A percentile compares a stretch with the other conserved stretches of the same genome.
phyloP scores from a whole-genome alignment of 805 yeast species.

The Suhomyces sp. region DNA sequence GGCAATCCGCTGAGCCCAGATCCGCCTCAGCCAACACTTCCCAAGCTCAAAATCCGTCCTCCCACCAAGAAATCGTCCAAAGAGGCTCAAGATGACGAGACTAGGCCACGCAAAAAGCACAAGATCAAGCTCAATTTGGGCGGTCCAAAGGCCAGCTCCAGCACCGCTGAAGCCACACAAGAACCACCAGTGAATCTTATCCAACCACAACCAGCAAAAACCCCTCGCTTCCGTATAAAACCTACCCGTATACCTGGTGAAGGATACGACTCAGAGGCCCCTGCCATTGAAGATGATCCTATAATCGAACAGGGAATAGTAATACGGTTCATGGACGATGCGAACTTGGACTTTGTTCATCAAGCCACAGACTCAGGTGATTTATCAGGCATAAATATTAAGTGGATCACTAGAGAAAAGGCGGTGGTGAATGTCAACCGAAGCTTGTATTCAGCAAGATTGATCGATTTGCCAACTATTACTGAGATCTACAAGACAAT shows the following conservation, averaged over 20 bases:
- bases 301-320: conserved; percentile 82
- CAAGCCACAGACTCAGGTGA: conserved; percentile 78
- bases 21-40: conserved; percentile 8
- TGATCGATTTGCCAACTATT: conserved; percentile 86
- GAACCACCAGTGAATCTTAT: neutral
- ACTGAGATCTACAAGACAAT: conserved; percentile 85
- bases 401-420: conserved; percentile 78
- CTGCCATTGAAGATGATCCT: conserved; percentile 94
- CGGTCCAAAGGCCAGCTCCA: neutral
- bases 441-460: conserved; percentile 71
- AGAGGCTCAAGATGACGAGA: neutral
- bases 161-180: neutral
- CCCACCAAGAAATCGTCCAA: conserved; percentile 7
- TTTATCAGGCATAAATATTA: conserved; percentile 64
- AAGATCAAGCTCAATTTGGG: conserved; percentile 23
- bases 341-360: conserved; percentile 68
- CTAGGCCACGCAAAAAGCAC: conserved; percentile 16
- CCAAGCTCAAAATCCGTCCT: conserved; percentile 22
- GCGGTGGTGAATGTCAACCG: conserved; percentile 75
- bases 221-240: conserved; percentile 50
- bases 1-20: conserved; percentile 3
- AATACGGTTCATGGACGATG: conserved; percentile 68
- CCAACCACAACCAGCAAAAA: conserved; percentile 5
- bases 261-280: conserved; percentile 96
- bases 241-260: conserved; percentile 81